Evolutionary conservation across 306 rosid species (phyloP).

Genomic region (Cucurbita maxima): DNA sequence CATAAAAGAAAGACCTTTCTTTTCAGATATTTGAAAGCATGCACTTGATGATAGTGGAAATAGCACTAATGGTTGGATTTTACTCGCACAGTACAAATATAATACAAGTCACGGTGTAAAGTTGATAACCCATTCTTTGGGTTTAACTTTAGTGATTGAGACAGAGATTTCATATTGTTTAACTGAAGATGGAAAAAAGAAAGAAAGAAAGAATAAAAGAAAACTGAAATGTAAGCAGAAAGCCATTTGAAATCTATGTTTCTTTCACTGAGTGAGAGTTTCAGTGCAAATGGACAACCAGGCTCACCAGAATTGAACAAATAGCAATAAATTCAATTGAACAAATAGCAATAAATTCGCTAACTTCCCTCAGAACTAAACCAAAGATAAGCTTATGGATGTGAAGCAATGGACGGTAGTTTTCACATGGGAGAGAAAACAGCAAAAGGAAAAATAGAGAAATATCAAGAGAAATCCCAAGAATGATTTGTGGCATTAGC

Average conservation of each 20-base stretch:
- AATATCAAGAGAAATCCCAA: slow-evolving; percentile 12
- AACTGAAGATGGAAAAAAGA: background rate
- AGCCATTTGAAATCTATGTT: background rate
- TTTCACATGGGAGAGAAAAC: slow-evolving; percentile 17
- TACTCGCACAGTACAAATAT: background rate
- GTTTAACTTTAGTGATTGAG: background rate
- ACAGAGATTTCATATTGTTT: background rate
- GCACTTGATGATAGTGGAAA: slow-evolving; percentile 2
- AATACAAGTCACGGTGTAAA: background rate
- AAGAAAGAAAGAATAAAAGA: background rate
- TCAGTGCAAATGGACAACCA: slow-evolving; percentile 8
- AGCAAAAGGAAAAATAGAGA: slow-evolving; percentile 5
- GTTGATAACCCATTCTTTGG: background rate
- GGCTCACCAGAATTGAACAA: slow-evolving; percentile 1
- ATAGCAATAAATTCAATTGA: slow-evolving; percentile 7
- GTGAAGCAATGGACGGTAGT: slow-evolving; percentile 27
- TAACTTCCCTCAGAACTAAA: slow-evolving; percentile 22
- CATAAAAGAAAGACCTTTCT: background rate
- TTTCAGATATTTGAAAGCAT: background rate
- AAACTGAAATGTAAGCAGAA: background rate
- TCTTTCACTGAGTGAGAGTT: background rate
- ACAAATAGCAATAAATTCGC: slow-evolving; percentile 10
- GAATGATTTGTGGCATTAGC: slow-evolving; percentile 22
- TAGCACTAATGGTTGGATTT: background rate
- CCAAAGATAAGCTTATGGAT: slow-evolving; percentile 36